Base-by-base conservation (phyloP, 78 protist genomes). In the Dictyostelium capitatum region DNA sequence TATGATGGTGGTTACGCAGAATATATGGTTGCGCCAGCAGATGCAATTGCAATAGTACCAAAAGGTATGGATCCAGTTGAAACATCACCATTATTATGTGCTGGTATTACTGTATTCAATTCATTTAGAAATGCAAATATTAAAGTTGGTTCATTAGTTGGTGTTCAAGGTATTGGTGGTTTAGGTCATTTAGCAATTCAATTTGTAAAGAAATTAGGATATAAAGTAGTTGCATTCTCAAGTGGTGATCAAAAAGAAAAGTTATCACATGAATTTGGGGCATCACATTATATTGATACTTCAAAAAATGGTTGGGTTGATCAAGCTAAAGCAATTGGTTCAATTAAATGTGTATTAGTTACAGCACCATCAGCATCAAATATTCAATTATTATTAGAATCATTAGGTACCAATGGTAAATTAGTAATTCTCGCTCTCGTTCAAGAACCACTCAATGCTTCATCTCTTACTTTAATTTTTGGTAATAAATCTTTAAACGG, bases 161-260 rank as follows among this genome's bases (percentile, higher is more conserved):
- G 56, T 10, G 47, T 96, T 37, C 78, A 47, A 7, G 97, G 97
- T 64, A 30, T 92, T 37, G 97, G 97, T 32, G 97, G 97, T 0
- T 82, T 95, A 20, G 97, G 97, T 41, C 96, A 91, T 89, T 54
- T 95, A 6, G 97, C 82, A 15, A 62, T 95, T 32, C 97, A 95
- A 70, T 95, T 78, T 30, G 89, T 79, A 11, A 70, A 20, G n/a
- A 59, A 53, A 41, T 48, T 95, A 75, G 97, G 97, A 37, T 81
- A 15, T 41, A 80, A 79, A 25, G 96, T 83, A 0, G 32, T 75
- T 50, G 97, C 96, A 1, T 2, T 91, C 1, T 67, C 84, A n/a
- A n/a, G 23, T 28, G 53, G 82, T 25, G 20, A 17, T 19, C 62
- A 28, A 5, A 79, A 78, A 57, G 82, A 62, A 46, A 25, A 41